phyloP scores from a whole-genome alignment of 148 eudicot species.

The Limonium bicolor region DNA sequence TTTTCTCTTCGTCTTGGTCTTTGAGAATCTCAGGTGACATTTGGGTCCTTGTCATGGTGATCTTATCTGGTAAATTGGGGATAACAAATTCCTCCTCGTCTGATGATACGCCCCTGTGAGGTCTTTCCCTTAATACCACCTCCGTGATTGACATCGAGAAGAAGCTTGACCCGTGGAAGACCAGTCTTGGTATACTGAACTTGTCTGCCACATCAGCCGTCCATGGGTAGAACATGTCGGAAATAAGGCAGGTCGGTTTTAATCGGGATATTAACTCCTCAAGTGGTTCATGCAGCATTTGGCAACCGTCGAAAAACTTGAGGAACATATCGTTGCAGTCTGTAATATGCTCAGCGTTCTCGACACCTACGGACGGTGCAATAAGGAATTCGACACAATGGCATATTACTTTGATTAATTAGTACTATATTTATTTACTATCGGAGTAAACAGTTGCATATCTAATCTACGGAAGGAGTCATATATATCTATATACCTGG shows the following conservation, averaged over 20 bases:
- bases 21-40: no score
- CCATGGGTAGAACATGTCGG: slow-evolving; percentile 34
- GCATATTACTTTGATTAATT: no score
- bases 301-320: slow-evolving; percentile 4
- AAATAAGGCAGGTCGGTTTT: slow-evolving; percentile 8
- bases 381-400: no score
- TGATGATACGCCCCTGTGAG: slow-evolving; percentile 5
- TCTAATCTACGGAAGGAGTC: no score
- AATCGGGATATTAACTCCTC: slow-evolving; percentile 2
- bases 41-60: no score
- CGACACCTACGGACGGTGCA: no score
- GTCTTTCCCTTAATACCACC: no score
- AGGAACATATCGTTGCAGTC: not conserved
- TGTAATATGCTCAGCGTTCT: slow-evolving; percentile 7
- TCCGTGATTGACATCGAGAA: no score
- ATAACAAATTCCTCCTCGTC: slow-evolving; percentile 15
- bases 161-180: slow-evolving; percentile 21
- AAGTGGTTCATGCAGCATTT: slow-evolving; percentile 9
- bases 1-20: no score
- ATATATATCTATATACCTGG: no score
- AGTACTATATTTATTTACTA: no score
- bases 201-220: slow-evolving; percentile 18
- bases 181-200: slow-evolving; percentile 19
- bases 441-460: no score
- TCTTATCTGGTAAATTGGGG: slow-evolving; percentile 18